Conservation (phyloP, 164 flowering plant genomes). For the Annona cherimola region DNA sequence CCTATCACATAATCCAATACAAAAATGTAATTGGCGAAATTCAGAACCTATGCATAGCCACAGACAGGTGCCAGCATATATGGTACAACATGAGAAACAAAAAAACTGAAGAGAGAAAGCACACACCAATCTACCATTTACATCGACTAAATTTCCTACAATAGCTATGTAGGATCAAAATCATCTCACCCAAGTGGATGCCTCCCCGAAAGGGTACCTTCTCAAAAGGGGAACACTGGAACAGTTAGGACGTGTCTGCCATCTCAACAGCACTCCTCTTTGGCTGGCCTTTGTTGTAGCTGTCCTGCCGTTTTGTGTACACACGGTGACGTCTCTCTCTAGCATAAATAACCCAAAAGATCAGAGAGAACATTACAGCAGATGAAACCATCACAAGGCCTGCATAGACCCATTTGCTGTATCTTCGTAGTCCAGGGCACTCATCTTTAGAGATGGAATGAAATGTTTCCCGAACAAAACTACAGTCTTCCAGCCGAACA, state of each 20-base stretch:
- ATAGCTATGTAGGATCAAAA: neutral
- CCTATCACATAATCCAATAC: neutral
- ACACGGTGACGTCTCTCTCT: conserved; percentile 76
- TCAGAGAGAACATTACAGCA: conserved; percentile 81
- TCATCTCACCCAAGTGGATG: neutral
- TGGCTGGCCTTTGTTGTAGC: neutral
- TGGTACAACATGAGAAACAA: neutral
- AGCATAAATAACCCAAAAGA: conserved; percentile 85
- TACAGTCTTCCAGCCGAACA: conserved; percentile 59
- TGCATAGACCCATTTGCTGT: conserved; percentile 54
- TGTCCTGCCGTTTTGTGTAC: conserved; percentile 33
- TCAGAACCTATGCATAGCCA: neutral
- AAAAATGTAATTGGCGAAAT: neutral
- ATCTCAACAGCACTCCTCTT: no score
- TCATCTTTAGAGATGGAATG: conserved; percentile 24
- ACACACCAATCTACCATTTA: neutral
- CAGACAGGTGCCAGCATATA: no score
- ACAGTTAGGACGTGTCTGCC: no score
- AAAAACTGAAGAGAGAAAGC: neutral
- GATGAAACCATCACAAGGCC: conserved; percentile 72
- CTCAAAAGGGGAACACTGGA: neutral
- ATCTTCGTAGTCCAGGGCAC: conserved; percentile 59
- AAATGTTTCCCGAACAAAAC: conserved; percentile 70
- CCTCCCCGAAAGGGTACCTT: neutral
- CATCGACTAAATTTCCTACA: neutral